Base-by-base conservation (phyloP, 495 filamentous ascomycete species). In the Penicillium paradoxum region DNA sequence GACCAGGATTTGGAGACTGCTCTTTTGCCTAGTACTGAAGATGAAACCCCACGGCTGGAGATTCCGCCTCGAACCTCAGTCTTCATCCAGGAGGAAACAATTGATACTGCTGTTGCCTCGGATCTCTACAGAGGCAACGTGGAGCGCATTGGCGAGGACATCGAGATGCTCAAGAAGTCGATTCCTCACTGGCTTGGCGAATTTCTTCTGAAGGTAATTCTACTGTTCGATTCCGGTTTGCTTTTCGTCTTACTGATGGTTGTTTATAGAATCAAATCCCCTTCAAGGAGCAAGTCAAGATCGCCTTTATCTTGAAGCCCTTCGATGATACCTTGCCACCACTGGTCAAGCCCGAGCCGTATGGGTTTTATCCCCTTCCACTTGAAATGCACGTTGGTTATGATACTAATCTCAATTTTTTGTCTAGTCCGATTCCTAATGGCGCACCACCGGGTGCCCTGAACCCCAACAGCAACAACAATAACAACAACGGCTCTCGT, bases 131-230 rank as follows among this genome's bases (percentile, higher is more conserved):
- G 91, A 62, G 95, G 93, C 1, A 95, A 83, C 6, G 87, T 97
- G 11, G 88, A 78, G 36, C 82, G 80, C 3, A 78, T 91, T 13
- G 89, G 87, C 7, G 71, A 80, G 42, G 89, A 96, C 55, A 85
- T 87, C 25, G 89, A 95, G 67, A 68, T 85, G 14, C 83, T 98
- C 25, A 92, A 97, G 72, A 84, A 85, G 56, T 75, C 84, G 13
- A 90, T 86, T 25, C 93, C 93, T 5, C 84, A 85, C 66, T 98
- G 93, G 93, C 75, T 98, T 18, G 90, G 88, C 30, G 92, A 97
- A 54, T 77, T 96, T n/a, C 70, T 98, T 17, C 73, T 98, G 32
- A 79, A 81, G 66, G 87, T 89, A 74, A 13, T 56, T 46, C 62
- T 8, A 3, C 49, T 11, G 17, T 19, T 6, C 3, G 34, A 15